A percentile compares a stretch with the other conserved stretches of the same genome.
Evolutionary conservation across 768 basidiomycete genomes (phyloP).

Genomic region (Hydnomerulius pinastri): DNA sequence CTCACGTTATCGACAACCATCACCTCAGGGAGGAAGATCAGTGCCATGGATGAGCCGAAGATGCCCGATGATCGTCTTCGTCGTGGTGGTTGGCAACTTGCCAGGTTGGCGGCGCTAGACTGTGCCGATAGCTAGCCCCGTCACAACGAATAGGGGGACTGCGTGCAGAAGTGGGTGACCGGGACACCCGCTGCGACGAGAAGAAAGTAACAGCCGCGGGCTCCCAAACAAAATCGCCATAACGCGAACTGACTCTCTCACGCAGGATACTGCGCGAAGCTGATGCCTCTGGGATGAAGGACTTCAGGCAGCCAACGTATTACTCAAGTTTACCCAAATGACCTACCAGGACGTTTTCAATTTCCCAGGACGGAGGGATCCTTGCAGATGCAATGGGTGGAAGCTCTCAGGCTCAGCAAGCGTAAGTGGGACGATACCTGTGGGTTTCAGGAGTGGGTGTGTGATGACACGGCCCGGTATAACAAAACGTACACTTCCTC

Average conservation of each 20-base stretch:
- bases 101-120: neutral
- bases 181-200: neutral
- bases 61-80: neutral
- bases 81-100: neutral
- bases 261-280: too few relatives aligned
- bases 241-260: too few relatives aligned
- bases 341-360: neutral
- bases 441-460: neutral
- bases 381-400: neutral
- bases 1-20: slow-evolving; percentile 11
- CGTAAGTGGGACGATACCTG: too few relatives aligned
- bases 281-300: too few relatives aligned
- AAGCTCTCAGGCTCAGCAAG: neutral
- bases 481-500: neutral
- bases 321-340: neutral
- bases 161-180: neutral
- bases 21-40: neutral
- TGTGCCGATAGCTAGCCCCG: too few relatives aligned
- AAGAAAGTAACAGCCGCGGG: neutral
- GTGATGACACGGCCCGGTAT: neutral
- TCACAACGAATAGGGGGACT: neutral
- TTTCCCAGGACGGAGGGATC: neutral
- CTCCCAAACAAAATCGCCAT: too few relatives aligned
- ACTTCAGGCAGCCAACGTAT: neutral
- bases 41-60: neutral